phyloP scores from a whole-genome alignment of 345 rosid genomes.

The Clarkia xantiana region DNA sequence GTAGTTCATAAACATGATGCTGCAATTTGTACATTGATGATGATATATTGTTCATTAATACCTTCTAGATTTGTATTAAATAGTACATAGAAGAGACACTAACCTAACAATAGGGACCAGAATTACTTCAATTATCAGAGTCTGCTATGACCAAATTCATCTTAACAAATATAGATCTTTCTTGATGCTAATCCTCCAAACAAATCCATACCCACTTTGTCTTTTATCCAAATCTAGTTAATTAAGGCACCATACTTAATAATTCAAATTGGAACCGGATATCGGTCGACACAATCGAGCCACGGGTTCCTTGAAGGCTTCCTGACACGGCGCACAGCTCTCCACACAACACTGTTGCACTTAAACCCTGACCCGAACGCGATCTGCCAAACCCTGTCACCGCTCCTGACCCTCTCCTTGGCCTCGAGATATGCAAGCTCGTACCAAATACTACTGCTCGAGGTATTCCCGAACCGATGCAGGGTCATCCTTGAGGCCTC shows the following conservation, averaged over 20 bases:
- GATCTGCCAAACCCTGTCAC: constrained; percentile 82
- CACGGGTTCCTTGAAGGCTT: constrained; percentile 65
- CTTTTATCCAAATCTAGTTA: no score
- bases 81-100: no score
- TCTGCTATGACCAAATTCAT: no score
- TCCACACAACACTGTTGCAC: constrained; percentile 91
- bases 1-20: constrained; percentile 21
- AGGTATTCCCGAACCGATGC: constrained; percentile 57
- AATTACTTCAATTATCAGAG: no score
- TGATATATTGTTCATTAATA: no score
- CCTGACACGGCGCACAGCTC: constrained; percentile 47
- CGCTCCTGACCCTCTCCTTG: constrained; percentile 62
- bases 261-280: constrained; percentile 32
- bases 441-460: constrained; percentile 87
- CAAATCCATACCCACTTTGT: no score
- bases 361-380: constrained; percentile 86
- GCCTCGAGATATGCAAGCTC: constrained; percentile 87
- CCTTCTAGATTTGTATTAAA: no score
- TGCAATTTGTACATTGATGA: no score
- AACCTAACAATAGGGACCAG: no score
- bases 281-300: constrained; percentile 55
- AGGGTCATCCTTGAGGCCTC: constrained; percentile 52
- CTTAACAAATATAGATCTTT: no score
- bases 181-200: no score
- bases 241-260: not conserved